A percentile compares a stretch with the other conserved stretches of the same genome.
Conservation (phyloP, 2,329 filamentous ascomycete species). For the Phaeoacremonium minimum region DNA sequence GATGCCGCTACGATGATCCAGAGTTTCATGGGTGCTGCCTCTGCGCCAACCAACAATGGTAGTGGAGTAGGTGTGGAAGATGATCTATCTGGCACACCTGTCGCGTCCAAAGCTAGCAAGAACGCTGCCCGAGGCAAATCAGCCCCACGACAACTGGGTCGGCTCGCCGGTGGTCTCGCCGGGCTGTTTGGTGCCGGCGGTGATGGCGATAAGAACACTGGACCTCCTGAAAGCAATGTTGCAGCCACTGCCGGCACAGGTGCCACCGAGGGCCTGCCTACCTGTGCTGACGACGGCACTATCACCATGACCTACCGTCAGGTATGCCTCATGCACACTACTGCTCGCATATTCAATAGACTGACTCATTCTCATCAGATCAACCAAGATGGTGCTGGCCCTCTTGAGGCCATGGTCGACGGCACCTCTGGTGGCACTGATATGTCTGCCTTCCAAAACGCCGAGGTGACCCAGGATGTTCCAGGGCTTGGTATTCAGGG, state of each 20-base stretch:
- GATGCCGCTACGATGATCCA: conserved; percentile 43
- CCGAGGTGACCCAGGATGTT: conserved; percentile 47
- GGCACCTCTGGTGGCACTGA: conserved; percentile 50
- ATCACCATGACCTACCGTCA: conserved; percentile 55
- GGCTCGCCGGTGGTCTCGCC: conserved; percentile 16
- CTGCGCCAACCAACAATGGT: conserved; percentile 22
- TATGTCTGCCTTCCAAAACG: conserved; percentile 44
- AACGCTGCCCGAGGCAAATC: too few relatives aligned
- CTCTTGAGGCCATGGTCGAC: conserved; percentile 47
- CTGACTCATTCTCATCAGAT: conserved; percentile 20
- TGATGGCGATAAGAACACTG: conserved; percentile 35
- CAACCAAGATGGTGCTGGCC: conserved; percentile 56
- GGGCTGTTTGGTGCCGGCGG: conserved; percentile 19
- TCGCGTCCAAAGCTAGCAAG: too few relatives aligned
- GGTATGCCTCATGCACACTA: conserved; percentile 4
- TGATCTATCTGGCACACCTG: too few relatives aligned
- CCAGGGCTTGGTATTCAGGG: conserved; percentile 46
- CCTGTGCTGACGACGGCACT: conserved; percentile 46
- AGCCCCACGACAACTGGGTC: too few relatives aligned
- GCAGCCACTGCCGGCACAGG: conserved; percentile 43
- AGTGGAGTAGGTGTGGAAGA: too few relatives aligned
- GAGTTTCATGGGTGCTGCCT: conserved; percentile 40
- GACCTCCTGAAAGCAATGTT: conserved; percentile 37
- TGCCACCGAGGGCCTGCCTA: conserved; percentile 43
- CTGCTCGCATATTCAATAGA: not conserved